A percentile compares a stretch with the other conserved stretches of the same genome.
Conservation (phyloP, 108 stramenopile species). For the Aurantiochytrium sp. region DNA sequence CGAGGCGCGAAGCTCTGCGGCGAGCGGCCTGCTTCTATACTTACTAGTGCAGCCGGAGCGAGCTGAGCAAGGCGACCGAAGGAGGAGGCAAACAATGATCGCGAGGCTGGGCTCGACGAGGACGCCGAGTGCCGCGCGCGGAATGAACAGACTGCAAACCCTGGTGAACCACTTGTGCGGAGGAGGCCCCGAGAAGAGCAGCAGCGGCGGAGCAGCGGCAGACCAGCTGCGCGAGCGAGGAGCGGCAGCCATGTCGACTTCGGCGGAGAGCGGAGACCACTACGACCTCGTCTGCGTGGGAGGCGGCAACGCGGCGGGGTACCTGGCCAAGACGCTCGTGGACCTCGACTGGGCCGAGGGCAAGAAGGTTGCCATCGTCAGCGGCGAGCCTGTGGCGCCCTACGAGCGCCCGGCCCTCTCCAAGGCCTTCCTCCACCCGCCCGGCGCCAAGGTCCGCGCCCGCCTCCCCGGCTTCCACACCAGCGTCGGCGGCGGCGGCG, state of each 20-base stretch:
- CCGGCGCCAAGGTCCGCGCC: background rate
- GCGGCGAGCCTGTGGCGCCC: background rate
- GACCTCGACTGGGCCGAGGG: background rate
- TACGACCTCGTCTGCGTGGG: background rate
- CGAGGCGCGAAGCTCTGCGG: too few relatives aligned
- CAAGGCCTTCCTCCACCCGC: slow-evolving; percentile 18
- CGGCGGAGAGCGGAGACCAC: background rate
- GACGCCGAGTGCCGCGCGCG: background rate
- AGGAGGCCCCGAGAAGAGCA: background rate
- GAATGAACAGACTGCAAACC: background rate
- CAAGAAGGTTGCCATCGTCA: background rate
- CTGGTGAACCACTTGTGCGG: background rate
- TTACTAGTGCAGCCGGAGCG: too few relatives aligned
- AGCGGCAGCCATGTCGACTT: background rate
- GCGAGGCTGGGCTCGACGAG: too few relatives aligned
- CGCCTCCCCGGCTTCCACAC: slow-evolving; percentile 5
- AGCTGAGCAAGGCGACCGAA: too few relatives aligned
- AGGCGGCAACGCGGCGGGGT: background rate
- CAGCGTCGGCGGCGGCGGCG: background rate
- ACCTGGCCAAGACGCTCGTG: background rate
- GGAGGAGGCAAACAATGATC: too few relatives aligned
- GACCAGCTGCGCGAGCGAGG: background rate
- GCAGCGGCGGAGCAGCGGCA: background rate
- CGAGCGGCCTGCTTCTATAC: too few relatives aligned
- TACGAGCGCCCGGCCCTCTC: background rate